phyloP scores from a whole-genome alignment of 345 rosid genomes.

The Hirschfeldia incana region DNA sequence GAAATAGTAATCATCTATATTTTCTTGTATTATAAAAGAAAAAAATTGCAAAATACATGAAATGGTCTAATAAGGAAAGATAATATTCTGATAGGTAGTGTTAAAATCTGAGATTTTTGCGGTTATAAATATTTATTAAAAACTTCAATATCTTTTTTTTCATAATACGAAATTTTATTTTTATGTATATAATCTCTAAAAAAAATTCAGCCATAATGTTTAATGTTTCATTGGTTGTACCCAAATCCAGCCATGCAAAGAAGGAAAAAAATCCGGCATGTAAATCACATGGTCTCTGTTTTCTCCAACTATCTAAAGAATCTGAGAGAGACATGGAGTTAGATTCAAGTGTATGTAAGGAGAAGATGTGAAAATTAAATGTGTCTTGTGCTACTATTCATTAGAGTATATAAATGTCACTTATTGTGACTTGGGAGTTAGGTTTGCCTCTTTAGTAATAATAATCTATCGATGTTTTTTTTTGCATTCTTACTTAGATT shows the following conservation, averaged over 20 bases:
- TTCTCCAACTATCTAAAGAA: not conserved
- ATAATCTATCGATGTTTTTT: not conserved
- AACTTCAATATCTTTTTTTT: no score
- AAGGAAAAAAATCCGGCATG: no score
- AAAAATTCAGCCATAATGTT: no score
- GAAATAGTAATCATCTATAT: no score
- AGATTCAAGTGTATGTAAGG: conserved; percentile 24
- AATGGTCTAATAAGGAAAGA: no score
- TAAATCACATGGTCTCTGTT: conserved; percentile 22
- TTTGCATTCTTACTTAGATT: not conserved
- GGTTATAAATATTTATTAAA: no score
- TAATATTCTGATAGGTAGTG: no score
- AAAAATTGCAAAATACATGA: no score
- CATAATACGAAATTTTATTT: no score
- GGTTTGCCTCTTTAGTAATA: conserved; percentile 32
- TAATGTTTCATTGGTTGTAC: no score
- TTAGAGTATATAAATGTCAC: conserved; percentile 43
- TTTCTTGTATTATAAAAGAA: no score
- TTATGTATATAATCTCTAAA: no score
- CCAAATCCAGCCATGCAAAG: not conserved
- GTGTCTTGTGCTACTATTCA: conserved; percentile 34
- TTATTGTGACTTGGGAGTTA: conserved; percentile 49
- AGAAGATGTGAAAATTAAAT: conserved; percentile 26
- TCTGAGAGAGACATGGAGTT: not conserved
- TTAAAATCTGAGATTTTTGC: not conserved